phyloP scores from a whole-genome alignment of 768 basidiomycete species.

The Zangia roseola region DNA sequence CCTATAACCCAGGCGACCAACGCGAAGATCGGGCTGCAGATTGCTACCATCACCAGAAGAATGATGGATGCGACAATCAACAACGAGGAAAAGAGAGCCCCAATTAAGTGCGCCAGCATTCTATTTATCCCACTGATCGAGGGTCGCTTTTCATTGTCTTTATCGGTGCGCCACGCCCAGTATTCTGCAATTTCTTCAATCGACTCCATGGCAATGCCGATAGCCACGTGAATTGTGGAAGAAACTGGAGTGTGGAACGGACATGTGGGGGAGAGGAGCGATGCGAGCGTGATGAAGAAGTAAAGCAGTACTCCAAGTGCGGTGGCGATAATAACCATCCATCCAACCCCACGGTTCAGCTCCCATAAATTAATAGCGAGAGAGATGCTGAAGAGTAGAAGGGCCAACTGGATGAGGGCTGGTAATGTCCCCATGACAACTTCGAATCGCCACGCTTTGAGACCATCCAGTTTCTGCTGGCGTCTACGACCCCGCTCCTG shows the following conservation, averaged over 20 bases:
- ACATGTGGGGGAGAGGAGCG: slow-evolving; percentile 9
- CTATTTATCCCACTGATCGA: background rate
- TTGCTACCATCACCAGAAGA: background rate
- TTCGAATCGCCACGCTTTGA: slow-evolving; percentile 18
- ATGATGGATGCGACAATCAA: background rate
- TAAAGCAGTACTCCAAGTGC: slow-evolving; percentile 16
- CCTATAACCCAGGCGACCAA: background rate
- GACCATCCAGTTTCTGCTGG: slow-evolving; percentile 18
- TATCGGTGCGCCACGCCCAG: slow-evolving; percentile 4
- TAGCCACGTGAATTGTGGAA: slow-evolving; percentile 1
- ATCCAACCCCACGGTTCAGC: slow-evolving; percentile 4
- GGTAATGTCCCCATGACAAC: slow-evolving; percentile 14
- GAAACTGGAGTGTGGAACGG: slow-evolving; percentile 22
- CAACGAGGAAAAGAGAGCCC: slow-evolving; percentile 1
- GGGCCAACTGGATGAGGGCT: slow-evolving; percentile 19
- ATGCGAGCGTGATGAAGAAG: slow-evolving; percentile 15
- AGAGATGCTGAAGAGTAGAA: slow-evolving; percentile 19
- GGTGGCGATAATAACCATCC: slow-evolving; percentile 10
- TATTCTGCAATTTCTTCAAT: slow-evolving; percentile 1
- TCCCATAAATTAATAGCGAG: slow-evolving; percentile 16
- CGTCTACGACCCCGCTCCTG: slow-evolving; percentile 14
- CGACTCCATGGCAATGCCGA: background rate
- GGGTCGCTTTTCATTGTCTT: background rate
- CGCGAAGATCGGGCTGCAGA: background rate
- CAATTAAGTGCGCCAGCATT: background rate